Percentiles rank a stretch among this genome's conserved stretches.
These are phyloP conservation scores for Ambrosia hybrid DNA, from an alignment of 140 eudicot genomes.

Conservation along the genomic window DNA sequence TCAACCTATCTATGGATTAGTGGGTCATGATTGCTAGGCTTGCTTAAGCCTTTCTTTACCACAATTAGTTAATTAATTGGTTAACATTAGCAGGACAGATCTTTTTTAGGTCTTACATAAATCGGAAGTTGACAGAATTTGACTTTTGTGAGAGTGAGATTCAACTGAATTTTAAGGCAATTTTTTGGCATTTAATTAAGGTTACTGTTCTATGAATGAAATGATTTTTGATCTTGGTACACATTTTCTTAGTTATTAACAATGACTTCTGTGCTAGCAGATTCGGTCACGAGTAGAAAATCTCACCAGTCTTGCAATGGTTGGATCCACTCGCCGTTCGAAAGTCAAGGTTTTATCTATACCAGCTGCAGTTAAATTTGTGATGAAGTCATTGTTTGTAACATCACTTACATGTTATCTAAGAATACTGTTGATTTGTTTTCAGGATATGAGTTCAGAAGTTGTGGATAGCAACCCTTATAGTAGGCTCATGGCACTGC, in stretches of 20 bases:
- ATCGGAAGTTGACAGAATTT: neutral
- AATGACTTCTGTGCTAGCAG: conserved; percentile 23
- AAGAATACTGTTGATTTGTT: conserved; percentile 11
- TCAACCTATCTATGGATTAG: too few species aligned
- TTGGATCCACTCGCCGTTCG: conserved; percentile 59
- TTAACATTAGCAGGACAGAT: neutral
- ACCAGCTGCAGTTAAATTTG: neutral
- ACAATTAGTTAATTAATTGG: neutral
- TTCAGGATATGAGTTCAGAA: conserved; percentile 94
- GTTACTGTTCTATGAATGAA: neutral
- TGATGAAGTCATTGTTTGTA: conserved; percentile 1
- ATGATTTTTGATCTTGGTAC: neutral
- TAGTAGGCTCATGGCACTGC: conserved; percentile 98
- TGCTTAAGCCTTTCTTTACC: too few species aligned
- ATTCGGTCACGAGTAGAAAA: conserved; percentile 51
- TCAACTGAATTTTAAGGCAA: neutral
- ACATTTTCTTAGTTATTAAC: neutral
- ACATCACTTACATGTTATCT: neutral
- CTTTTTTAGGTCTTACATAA: neutral
- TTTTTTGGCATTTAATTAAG: neutral
- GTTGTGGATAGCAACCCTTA: conserved; percentile 97
- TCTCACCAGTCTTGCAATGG: conserved; percentile 45
- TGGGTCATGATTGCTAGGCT: too few species aligned
- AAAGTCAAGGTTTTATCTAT: conserved; percentile 68
- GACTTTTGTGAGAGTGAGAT: neutral